Base-by-base conservation (phyloP, 768 basidiomycete genomes). In the Gelatoporia subvermispora region DNA sequence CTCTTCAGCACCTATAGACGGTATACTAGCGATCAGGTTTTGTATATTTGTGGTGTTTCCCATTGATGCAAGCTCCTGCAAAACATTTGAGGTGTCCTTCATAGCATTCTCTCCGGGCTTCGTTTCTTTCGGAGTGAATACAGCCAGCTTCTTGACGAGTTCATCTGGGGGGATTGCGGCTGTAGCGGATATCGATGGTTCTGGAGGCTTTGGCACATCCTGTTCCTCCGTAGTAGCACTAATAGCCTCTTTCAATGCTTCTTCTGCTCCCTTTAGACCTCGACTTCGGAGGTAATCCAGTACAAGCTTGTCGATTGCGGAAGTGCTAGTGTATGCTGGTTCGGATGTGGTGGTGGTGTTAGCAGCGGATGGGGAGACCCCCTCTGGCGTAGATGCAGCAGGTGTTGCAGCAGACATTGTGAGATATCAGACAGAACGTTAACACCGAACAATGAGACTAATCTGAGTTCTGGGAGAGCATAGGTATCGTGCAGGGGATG, bases 1-100 rank as follows among this genome's bases (percentile, higher is more conserved):
- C 48, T 92, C 90, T 59, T 92, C 88, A 2, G 88, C 83, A 13
- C 87, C 88, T 36, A 87, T 81, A 28, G 79, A 70, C n/a, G 84
- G 85, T 54, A 91, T 80, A 60, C 82, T 88, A 15, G 84, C 77
- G 48, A 90, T 82, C 46, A 90, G 72, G 57, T 77, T 84, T 61
- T 88, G 88, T 47, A 89, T 83, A 57, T 77, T 86, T 18, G 77
- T 68, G 2, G 85, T 77, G 58, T 81, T 88, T 15, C 83, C 82
- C 75, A 84, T 79, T 4, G 81, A 71, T 1, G 75, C 75, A 13
- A 90, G 69, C 57, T 85, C 84, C 59, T 85, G 80, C 43, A 88
- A 63, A 25, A 87, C 84, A 60, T 65, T 81, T 36, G 74, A 60
- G 8, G 78, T 77, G 37, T 88, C 85, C 60, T 83, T 86, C 55